Evolutionary conservation across 2,329 filamentous ascomycete species (phyloP), one percentile per base, ranked within the genome.

Genomic region (Scortechinia acanthostroma): DNA sequence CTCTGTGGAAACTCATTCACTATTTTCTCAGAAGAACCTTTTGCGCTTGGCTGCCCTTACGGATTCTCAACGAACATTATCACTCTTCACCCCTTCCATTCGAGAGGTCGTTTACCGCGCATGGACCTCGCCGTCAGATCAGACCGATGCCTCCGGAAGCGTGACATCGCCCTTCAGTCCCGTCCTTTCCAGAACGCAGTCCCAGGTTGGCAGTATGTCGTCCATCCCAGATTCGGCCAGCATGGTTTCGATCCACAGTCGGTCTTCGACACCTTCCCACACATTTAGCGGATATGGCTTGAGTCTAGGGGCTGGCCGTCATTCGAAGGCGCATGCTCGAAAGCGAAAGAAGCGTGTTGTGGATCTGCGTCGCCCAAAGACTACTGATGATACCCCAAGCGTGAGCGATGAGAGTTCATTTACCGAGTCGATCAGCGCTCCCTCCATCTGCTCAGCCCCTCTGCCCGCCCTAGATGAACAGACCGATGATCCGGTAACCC

Each of bases 1-100:
- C 2, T 68, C 70, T 2, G 66, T 76, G 28, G 80, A 83, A 51
- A 74, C 73, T 5, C 77, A 82, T 54, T 77, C 78, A 1, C 68
- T 80, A 13, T 84, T 84, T 54, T 83, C 79, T 1, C 76, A 81
- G 53, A 83, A 82, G 66, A 84, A 83, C 51, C 66, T 83, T n/a
- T 61, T 83, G 3, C 74, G 78, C 37, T 63, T 84, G 1, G 79
- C 75, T 22, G 71, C 80, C 1, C 62, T 84, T 42, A 78, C 74
- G 0, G 77, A 83, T 51, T 83, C 78, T 10, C 78, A 84, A 53
- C 71, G 77, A 30, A 83, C 80, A 0, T 58, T 84, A 3, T 83
- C 80, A 3, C 65, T 84, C 3, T 83, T 83, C 57, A 84, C 80
- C 3, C 80, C 80, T 2, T 70, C 74, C 21, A 80, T 84, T 43